These are phyloP conservation scores for Heterobasidion occidentale DNA, from an alignment of 1,284 basidiomycete species.

Conservation along the genomic window DNA sequence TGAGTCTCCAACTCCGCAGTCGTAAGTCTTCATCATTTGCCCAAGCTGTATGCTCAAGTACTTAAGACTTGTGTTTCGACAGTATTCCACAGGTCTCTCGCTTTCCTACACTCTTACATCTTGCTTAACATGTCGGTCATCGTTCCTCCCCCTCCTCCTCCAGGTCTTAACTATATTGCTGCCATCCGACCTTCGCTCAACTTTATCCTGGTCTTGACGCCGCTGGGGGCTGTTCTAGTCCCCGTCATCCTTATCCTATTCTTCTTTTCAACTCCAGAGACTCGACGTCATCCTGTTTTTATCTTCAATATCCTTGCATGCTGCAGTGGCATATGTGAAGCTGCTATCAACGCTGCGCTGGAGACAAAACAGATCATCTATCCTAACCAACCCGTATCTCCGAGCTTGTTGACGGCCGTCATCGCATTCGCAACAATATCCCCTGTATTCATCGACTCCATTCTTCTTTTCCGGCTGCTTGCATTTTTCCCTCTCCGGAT, in stretches of 20 bases:
- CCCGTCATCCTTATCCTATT: slow-evolving; percentile 18
- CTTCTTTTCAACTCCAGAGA: slow-evolving; percentile 15
- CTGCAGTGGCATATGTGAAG: not conserved
- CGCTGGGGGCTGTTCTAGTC: slow-evolving; percentile 21
- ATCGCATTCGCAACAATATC: slow-evolving; percentile 5
- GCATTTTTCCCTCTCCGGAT: slow-evolving; percentile 21
- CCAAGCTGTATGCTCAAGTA: no score
- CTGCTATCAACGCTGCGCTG: not conserved
- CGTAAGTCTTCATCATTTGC: no score
- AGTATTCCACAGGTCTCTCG: no score
- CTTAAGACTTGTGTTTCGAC: no score
- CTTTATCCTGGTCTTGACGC: slow-evolving; percentile 21
- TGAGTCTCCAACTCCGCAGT: no score
- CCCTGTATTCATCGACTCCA: slow-evolving; percentile 24
- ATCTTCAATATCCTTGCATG: slow-evolving; percentile 21
- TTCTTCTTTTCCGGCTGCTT: slow-evolving; percentile 23
- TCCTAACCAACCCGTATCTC: not conserved
- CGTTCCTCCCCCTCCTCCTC: not conserved
- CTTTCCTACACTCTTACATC: not conserved
- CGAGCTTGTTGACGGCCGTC: not conserved
- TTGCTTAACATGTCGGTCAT: no score
- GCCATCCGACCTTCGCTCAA: slow-evolving; percentile 11
- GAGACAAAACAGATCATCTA: not conserved
- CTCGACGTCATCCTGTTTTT: slow-evolving; percentile 22
- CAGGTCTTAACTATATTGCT: not conserved